Conservation (phyloP, 73 alveolate genomes). For the Diophrys appendiculata region DNA sequence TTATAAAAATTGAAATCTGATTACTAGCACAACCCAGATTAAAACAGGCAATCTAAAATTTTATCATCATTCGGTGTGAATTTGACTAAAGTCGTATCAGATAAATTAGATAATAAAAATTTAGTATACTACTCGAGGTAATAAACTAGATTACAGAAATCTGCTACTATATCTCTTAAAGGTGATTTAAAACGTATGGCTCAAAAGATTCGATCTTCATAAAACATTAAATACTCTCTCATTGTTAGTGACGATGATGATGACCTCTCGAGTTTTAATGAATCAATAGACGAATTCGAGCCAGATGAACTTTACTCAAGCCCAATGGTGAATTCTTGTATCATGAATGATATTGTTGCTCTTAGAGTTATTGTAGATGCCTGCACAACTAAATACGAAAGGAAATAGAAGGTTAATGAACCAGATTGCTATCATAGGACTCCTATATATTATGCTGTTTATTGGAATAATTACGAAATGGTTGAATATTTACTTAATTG, state of each 20-base stretch:
- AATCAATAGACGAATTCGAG: not conserved
- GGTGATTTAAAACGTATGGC: not conserved
- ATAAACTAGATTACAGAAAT: not conserved
- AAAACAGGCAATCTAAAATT: too few species aligned
- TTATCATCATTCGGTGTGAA: too few species aligned
- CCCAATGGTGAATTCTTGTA: not conserved
- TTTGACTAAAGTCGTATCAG: too few species aligned
- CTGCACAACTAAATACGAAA: not conserved
- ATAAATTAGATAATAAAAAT: too few species aligned
- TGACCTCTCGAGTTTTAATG: not conserved
- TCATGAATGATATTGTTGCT: not conserved
- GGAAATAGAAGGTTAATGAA: not conserved
- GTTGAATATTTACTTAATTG: not conserved
- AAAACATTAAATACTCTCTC: not conserved
- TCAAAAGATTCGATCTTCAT: not conserved
- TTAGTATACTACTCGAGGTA: too few species aligned
- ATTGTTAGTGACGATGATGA: not conserved
- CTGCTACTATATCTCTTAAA: not conserved
- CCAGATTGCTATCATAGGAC: not conserved
- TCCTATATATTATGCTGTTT: conserved; percentile 10
- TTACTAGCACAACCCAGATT: too few species aligned
- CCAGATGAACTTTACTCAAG: not conserved
- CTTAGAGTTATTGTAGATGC: not conserved
- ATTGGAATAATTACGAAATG: not conserved
- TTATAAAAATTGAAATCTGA: too few species aligned